These are phyloP conservation scores for Hyphopichia pseudoburtonii DNA, from an alignment of 1,139 yeast species.

Conservation along the genomic window DNA sequence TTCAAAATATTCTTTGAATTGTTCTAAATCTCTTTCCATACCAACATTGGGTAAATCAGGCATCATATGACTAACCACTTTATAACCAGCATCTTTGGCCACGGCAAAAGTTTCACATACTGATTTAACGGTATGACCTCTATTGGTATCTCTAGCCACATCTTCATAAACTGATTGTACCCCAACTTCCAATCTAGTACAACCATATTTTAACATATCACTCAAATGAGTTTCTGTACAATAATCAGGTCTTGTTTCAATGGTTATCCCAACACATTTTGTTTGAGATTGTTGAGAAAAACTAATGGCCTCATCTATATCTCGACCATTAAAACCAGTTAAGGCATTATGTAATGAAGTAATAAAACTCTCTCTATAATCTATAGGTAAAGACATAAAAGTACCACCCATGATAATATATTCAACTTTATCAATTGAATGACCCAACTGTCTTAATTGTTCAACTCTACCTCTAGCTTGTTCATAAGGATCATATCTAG, in stretches of 20 bases:
- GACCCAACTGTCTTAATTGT: conserved; percentile 92
- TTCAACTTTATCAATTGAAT: conserved; percentile 94
- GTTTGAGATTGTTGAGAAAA: conserved; percentile 94
- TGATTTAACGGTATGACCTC: conserved; percentile 96
- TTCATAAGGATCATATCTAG: conserved; percentile 96
- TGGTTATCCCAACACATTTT: conserved; percentile 97
- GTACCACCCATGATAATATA: conserved; percentile 99
- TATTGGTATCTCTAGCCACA: conserved; percentile 96
- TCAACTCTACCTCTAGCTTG: conserved; percentile 98
- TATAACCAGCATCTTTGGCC: conserved; percentile 97
- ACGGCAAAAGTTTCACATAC: conserved; percentile 95
- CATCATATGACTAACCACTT: conserved; percentile 99
- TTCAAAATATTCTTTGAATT: conserved; percentile 92
- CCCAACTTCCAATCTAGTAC: conserved; percentile 95
- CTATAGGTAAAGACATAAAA: conserved; percentile 89
- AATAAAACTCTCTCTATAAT: conserved; percentile 86
- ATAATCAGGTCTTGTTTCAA: conserved; percentile 98
- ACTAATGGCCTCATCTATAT: conserved; percentile 85
- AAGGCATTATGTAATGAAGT: conserved; percentile 91
- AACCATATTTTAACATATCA: conserved; percentile 94
- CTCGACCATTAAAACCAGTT: conserved; percentile 86
- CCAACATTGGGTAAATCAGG: conserved; percentile 99
- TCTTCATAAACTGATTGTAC: conserved; percentile 97
- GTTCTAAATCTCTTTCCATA: conserved; percentile 96
- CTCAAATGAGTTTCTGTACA: conserved; percentile 94